Evolutionary conservation across 2,329 filamentous ascomycete genomes (phyloP).

Genomic region (Xylariaceae sp.): DNA sequence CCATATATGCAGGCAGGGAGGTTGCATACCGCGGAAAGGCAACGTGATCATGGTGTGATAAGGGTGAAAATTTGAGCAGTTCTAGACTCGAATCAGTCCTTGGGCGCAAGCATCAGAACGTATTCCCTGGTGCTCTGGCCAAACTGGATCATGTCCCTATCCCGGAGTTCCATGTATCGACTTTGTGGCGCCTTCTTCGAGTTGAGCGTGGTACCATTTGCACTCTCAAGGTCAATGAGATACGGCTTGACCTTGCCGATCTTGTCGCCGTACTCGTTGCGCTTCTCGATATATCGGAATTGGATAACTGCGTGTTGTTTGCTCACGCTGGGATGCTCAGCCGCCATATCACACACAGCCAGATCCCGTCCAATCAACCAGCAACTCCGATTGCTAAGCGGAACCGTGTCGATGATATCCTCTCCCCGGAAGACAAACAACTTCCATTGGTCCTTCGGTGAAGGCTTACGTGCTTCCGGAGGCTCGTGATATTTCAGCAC

Average conservation of each 20-base stretch:
- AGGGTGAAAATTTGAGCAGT: background rate
- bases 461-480: slow-evolving; percentile 81
- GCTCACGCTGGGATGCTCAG: slow-evolving; percentile 88
- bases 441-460: slow-evolving; percentile 74
- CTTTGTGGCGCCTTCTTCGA: slow-evolving; percentile 66
- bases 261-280: slow-evolving; percentile 82
- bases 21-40: background rate
- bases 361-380: slow-evolving; percentile 85
- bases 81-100: slow-evolving; percentile 31
- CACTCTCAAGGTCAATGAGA: slow-evolving; percentile 87
- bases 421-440: slow-evolving; percentile 87
- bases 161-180: slow-evolving; percentile 77
- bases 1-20: background rate
- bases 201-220: slow-evolving; percentile 84
- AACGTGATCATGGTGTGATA: slow-evolving; percentile 1
- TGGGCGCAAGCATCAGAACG: slow-evolving; percentile 76
- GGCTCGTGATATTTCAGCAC: slow-evolving; percentile 96
- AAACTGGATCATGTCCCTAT: slow-evolving; percentile 86
- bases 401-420: slow-evolving; percentile 75
- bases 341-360: slow-evolving; percentile 72
- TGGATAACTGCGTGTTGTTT: slow-evolving; percentile 96
- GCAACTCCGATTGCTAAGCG: slow-evolving; percentile 70
- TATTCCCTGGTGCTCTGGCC: slow-evolving; percentile 88
- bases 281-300: slow-evolving; percentile 78
- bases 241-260: slow-evolving; percentile 78